phyloP scores from a whole-genome alignment of 352 stramenopile species.

The Thalassiosira exigua region DNA sequence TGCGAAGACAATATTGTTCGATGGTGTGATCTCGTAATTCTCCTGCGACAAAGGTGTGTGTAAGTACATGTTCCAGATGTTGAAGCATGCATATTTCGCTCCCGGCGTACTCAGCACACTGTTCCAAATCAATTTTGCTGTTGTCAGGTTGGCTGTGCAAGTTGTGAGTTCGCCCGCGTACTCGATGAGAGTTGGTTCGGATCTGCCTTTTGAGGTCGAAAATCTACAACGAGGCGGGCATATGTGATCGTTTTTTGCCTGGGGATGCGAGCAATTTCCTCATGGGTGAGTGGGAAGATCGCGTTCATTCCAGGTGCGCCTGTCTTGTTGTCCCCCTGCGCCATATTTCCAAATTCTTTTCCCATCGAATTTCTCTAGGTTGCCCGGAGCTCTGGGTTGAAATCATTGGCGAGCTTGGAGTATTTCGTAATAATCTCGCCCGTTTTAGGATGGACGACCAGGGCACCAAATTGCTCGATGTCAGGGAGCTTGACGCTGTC shows the following conservation, averaged over 20 bases:
- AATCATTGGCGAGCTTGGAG: too few relatives aligned
- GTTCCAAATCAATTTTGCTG: slow-evolving; percentile 46
- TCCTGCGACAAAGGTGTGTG: slow-evolving; percentile 7
- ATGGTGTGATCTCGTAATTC: slow-evolving; percentile 53
- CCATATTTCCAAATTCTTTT: slow-evolving; percentile 34
- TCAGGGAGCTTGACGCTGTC: too few relatives aligned
- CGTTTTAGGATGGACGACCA: too few relatives aligned
- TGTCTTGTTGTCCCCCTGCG: slow-evolving; percentile 25
- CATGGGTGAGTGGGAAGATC: too few relatives aligned
- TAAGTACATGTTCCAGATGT: slow-evolving; percentile 50
- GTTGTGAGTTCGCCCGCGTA: slow-evolving; percentile 17
- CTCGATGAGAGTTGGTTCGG: slow-evolving; percentile 16
- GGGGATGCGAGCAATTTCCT: too few relatives aligned
- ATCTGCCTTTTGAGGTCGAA: slow-evolving; percentile 21
- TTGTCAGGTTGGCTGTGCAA: slow-evolving; percentile 26
- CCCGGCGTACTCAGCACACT: slow-evolving; percentile 32
- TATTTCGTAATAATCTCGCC: too few relatives aligned
- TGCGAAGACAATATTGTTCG: slow-evolving; percentile 33
- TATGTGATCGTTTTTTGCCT: too few relatives aligned
- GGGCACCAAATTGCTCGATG: too few relatives aligned
- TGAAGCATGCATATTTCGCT: slow-evolving; percentile 27
- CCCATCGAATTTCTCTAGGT: too few relatives aligned
- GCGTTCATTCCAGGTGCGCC: too few relatives aligned
- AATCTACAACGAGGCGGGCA: background rate
- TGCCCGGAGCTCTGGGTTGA: too few relatives aligned